These are phyloP conservation scores for Ceratocystis colombiana DNA, from an alignment of 2,329 filamentous ascomycete species.

Conservation along the genomic window DNA sequence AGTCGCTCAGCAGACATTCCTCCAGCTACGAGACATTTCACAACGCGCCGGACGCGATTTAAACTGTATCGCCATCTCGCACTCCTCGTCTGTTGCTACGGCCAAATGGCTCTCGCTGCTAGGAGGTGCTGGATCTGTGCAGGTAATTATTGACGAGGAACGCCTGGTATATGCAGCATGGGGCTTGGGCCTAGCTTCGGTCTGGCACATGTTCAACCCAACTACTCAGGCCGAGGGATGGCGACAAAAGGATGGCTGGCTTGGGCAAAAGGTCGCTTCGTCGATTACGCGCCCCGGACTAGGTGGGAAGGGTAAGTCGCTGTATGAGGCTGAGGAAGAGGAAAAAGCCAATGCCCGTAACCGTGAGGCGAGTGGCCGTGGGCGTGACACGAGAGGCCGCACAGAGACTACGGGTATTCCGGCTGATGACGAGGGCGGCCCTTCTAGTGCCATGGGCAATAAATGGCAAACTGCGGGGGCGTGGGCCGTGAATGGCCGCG, in stretches of 20 bases:
- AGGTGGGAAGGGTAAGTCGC: conserved; percentile 16
- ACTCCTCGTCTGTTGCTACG: conserved; percentile 48
- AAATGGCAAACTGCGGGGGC: conserved; percentile 48
- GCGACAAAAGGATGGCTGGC: conserved; percentile 44
- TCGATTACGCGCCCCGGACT: conserved; percentile 31
- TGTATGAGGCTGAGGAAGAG: conserved; percentile 18
- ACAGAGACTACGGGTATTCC: conserved; percentile 27
- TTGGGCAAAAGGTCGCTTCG: conserved; percentile 42
- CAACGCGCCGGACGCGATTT: conserved; percentile 41
- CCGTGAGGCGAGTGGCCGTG: neutral
- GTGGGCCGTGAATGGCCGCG: conserved; percentile 43
- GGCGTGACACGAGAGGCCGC: neutral
- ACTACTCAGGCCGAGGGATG: conserved; percentile 43
- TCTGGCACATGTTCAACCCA: conserved; percentile 47
- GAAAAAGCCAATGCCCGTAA: neutral
- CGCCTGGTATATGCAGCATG: conserved; percentile 49
- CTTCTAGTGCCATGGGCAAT: conserved; percentile 42
- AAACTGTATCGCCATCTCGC: conserved; percentile 49
- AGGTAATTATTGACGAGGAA: conserved; percentile 47
- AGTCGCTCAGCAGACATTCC: conserved; percentile 50
- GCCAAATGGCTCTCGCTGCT: conserved; percentile 48
- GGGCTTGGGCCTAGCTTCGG: conserved; percentile 44
- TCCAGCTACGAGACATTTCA: conserved; percentile 45
- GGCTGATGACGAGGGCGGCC: conserved; percentile 30
- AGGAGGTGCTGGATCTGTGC: conserved; percentile 48